Conservation (phyloP, 1,139 yeast genomes). For the Pichia sp. region DNA sequence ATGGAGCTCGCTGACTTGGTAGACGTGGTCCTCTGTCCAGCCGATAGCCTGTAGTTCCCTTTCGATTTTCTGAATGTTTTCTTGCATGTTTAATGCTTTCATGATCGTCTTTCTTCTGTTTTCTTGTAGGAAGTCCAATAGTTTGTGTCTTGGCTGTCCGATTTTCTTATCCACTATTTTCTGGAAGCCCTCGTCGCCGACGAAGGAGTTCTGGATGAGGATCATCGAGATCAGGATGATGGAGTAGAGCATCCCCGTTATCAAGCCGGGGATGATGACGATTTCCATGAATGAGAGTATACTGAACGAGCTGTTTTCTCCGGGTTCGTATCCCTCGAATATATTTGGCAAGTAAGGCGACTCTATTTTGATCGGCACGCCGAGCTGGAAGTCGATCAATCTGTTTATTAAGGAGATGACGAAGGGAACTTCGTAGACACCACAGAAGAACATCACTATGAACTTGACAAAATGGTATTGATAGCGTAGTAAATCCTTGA, state of each 20-base stretch:
- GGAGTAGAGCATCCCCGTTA: slow-evolving; percentile 33
- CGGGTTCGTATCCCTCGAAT: slow-evolving; percentile 6
- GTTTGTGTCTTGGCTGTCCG: slow-evolving; percentile 44
- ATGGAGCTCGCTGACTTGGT: not conserved
- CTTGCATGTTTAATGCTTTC: not conserved
- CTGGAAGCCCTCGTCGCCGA: slow-evolving; percentile 62
- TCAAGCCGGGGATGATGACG: slow-evolving; percentile 34
- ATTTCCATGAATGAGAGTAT: not conserved
- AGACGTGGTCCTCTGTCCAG: slow-evolving; percentile 1
- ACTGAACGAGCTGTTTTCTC: not conserved
- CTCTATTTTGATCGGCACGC: slow-evolving; percentile 15
- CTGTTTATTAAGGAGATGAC: slow-evolving; percentile 17
- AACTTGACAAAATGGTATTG: slow-evolving; percentile 15
- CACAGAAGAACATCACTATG: slow-evolving; percentile 7
- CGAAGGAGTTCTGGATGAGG: slow-evolving; percentile 61
- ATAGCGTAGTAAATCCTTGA: slow-evolving; percentile 16
- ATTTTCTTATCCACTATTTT: slow-evolving; percentile 54
- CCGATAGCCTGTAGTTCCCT: not conserved
- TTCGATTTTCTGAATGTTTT: not conserved
- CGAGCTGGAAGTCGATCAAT: slow-evolving; percentile 19
- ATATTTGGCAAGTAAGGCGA: slow-evolving; percentile 5
- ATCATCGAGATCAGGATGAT: slow-evolving; percentile 18
- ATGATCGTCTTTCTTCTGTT: slow-evolving; percentile 1
- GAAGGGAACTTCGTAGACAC: slow-evolving; percentile 17
- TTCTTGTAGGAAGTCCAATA: slow-evolving; percentile 18